Base-by-base conservation (phyloP, 768 basidiomycete genomes). In the Suillus americanus region DNA sequence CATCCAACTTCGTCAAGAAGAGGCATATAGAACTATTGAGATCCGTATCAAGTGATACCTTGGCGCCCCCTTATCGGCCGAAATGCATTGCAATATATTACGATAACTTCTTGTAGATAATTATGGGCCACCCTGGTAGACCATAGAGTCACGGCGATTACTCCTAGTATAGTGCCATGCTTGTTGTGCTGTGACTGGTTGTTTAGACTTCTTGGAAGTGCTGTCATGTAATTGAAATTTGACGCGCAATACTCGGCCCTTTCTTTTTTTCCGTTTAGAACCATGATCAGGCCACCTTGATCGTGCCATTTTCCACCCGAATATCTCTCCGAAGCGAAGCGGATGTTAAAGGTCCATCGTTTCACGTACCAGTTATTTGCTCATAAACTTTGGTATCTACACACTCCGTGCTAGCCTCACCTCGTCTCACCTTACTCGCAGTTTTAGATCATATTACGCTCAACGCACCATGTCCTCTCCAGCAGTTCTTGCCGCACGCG, bases 401-500 rank as follows among this genome's bases (percentile, higher is more conserved):
- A 35, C 3, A 54, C 53, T 35, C n/a, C 33, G 37, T 28, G 14
- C 25, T 41, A 20, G 40, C 23, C 14, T 28, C 5, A 13, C 40
- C 20, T 20, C 25, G 25, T 59, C 51, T 61, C 25, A 43, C 38
- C 40, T 65, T 54, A n/a, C 40, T 23, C 63, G 16, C 48, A 57
- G 54, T 35, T 28, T 64, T 16, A 37, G 35, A 28, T 57, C 33
- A 25, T n/a, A 33, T 60, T 60, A 56, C 40, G 5, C 56, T 62
- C 60, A 37, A 65, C 51, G 61, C n/a, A 68, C 68, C 57, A 87
- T 86, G 85, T 69, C 83, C 56, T 90, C 86, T 54, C 89, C 81
- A 65, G 89, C 90, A 55, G 80, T 87, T 62, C 72, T 78, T 62
- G 89, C 89, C 65, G 88, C 89, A 23, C 81, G 79, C 64, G 83